phyloP scores from a whole-genome alignment of 345 rosid genomes.

The Combretum micranthum region DNA sequence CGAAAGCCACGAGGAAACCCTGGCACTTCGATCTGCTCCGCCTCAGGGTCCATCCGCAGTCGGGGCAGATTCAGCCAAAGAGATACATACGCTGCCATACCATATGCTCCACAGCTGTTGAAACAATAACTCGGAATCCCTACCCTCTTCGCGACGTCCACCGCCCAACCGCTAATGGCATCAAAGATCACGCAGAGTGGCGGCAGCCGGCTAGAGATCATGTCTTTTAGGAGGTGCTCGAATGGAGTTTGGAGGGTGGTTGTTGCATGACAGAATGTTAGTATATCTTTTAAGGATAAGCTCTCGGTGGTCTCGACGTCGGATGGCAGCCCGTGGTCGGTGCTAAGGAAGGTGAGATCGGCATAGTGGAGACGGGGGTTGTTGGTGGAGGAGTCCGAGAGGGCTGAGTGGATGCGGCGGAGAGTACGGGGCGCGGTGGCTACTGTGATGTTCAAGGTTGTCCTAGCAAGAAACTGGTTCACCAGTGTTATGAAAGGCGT shows the following conservation, averaged over 20 bases:
- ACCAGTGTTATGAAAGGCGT: conserved; percentile 41
- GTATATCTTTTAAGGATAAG: conserved; percentile 19
- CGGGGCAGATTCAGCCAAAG: conserved; percentile 49
- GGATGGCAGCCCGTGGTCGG: conserved; percentile 36
- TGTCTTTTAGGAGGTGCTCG: conserved; percentile 12
- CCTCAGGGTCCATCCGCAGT: conserved; percentile 10
- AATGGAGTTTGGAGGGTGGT: conserved; percentile 19
- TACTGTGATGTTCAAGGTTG: conserved; percentile 25
- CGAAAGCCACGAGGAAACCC: conserved; percentile 37
- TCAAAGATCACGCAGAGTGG: conserved; percentile 41
- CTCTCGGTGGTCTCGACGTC: conserved; percentile 34
- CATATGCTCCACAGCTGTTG: conserved; percentile 35
- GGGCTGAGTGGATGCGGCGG: conserved; percentile 23
- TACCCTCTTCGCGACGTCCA: conserved; percentile 20
- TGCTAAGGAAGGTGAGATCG: conserved; percentile 26
- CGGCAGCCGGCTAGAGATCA: conserved; percentile 18
- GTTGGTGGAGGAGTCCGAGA: neutral
- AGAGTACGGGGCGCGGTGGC: conserved; percentile 43
- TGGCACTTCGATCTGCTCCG: conserved; percentile 23
- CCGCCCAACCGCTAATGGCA: conserved; percentile 36
- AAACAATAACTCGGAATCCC: conserved; percentile 26
- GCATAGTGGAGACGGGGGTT: conserved; percentile 15
- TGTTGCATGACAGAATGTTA: conserved; percentile 11
- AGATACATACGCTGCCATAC: conserved; percentile 28
- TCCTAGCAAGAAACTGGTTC: conserved; percentile 4